Base-by-base conservation (phyloP, 2,329 filamentous ascomycete species). In the Cladosporium velox region DNA sequence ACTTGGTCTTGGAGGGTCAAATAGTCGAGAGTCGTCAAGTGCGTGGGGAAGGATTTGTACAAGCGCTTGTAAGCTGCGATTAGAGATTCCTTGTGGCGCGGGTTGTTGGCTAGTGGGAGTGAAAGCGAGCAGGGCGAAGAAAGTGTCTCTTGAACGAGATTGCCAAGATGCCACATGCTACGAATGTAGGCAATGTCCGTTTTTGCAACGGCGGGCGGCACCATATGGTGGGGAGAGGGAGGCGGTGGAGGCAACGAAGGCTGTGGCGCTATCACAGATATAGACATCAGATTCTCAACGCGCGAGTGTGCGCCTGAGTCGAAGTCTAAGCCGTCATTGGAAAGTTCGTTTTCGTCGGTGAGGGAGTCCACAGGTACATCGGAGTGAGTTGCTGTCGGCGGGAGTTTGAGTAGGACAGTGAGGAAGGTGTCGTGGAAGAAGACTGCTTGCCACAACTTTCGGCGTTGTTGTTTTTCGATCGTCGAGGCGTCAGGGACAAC, bases 361-460 rank as follows among this genome's bases (percentile, higher is more conserved):
- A 93, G 82, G 66, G 91, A 90, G 66, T 92, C 90, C 3, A 93
- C 89, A 3, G 85, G 87, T 47, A 93, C 90, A 73, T 94, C 91
- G 3, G 89, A 92, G 75, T 93, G 91, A 0, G 90, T 93, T 1
- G 90, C 90, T 18, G 87, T 91, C 0, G 91, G 91, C 0, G 91
- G 91, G 0, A 94, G 83, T 26, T 91, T 91, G 30, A 93, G 83
- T 0, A 93, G 84, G 0, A 93, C 90, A 0, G 90, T 93, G 3
- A 93, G 80, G 74, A 93, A 93, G 0, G 91, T 93, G 76, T 94
- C 91, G 77, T 94, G 91, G 15, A 92, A 85, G 30, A 92, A 81
- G 1, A 93, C 90, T 2, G 91, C 91, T 76, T 93, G 91, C 91
- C 91, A 94, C 2, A 93, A 83, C 74, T 93, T 93, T 59, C 90